phyloP scores from a whole-genome alignment of 768 basidiomycete genomes.

The Panaeolus papilionaceus region DNA sequence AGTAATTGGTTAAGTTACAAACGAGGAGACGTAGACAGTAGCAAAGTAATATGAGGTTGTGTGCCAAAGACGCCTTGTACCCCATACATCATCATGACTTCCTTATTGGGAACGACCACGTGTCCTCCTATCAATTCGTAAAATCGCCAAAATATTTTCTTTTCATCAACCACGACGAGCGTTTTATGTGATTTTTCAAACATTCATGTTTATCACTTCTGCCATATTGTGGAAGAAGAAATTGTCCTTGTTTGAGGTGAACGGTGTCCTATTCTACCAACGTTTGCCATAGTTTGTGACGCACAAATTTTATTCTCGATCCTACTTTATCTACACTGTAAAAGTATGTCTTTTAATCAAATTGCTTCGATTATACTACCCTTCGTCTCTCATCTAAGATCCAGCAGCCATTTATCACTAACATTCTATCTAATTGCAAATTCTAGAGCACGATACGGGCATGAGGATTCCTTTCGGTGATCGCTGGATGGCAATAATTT shows the following conservation, averaged over 20 bases:
- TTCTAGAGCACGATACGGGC: slow-evolving; percentile 8
- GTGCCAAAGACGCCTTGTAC: neutral
- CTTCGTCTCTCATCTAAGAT: neutral
- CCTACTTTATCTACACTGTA: neutral
- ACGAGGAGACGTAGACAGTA: slow-evolving; percentile 7
- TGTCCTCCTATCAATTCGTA: slow-evolving; percentile 23
- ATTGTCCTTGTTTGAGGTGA: slow-evolving; percentile 78
- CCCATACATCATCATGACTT: slow-evolving; percentile 5
- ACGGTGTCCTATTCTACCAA: slow-evolving; percentile 54
- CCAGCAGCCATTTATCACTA: neutral
- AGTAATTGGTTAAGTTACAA: slow-evolving; percentile 13
- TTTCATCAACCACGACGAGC: slow-evolving; percentile 30
- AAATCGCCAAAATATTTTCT: slow-evolving; percentile 19
- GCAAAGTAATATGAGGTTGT: neutral
- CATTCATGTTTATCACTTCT: slow-evolving; percentile 19
- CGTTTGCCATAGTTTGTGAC: slow-evolving; percentile 67
- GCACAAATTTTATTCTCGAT: slow-evolving; percentile 30
- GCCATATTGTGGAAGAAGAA: slow-evolving; percentile 36
- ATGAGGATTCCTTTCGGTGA: slow-evolving; percentile 8
- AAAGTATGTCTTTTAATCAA: neutral
- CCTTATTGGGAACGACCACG: slow-evolving; percentile 27
- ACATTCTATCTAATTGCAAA: slow-evolving; percentile 14
- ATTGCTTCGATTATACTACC: neutral
- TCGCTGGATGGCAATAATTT: slow-evolving; percentile 28
- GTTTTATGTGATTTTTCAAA: slow-evolving; percentile 21